Conservation (phyloP, 768 basidiomycete species). For the Boletus rex-veris region DNA sequence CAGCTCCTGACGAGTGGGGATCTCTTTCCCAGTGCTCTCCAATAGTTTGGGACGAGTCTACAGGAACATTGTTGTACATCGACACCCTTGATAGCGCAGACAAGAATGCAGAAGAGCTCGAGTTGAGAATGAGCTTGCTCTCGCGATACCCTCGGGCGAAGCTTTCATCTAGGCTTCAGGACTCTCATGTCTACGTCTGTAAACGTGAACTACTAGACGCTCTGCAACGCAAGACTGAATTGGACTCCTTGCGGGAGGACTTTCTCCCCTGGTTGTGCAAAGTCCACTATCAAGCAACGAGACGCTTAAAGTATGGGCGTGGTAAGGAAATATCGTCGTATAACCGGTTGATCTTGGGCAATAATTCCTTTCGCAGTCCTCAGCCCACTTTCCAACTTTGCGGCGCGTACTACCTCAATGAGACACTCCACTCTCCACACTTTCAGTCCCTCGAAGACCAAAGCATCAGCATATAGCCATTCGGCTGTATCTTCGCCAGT, state of each 20-base stretch:
- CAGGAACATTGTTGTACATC: conserved; percentile 66
- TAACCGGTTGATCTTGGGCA: not conserved
- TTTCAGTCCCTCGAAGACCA: conserved; percentile 17
- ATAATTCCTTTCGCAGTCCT: conserved; percentile 36
- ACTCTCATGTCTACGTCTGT: conserved; percentile 92
- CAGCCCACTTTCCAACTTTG: conserved; percentile 40
- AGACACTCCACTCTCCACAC: conserved; percentile 55
- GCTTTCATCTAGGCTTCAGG: conserved; percentile 65
- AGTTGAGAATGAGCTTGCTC: conserved; percentile 72
- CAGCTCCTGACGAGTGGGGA: conserved; percentile 67
- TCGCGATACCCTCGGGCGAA: conserved; percentile 72
- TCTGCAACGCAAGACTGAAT: conserved; percentile 60
- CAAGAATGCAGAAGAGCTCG: conserved; percentile 64
- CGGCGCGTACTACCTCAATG: conserved; percentile 41
- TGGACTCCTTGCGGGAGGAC: conserved; percentile 85
- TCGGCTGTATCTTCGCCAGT: conserved; percentile 16
- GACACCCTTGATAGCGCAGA: conserved; percentile 70
- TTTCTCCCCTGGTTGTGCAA: conserved; percentile 93
- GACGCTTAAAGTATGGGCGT: conserved; percentile 55
- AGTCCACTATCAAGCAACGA: conserved; percentile 67
- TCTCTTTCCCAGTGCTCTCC: conserved; percentile 40
- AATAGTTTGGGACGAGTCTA: conserved; percentile 65
- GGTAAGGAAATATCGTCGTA: conserved; percentile 34
- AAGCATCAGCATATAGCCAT: not conserved
- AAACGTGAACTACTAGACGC: conserved; percentile 68